A percentile compares a stretch with the other conserved stretches of the same genome.
These are phyloP conservation scores for Xerocomus potaroensis DNA, from an alignment of 768 basidiomycete species.

Conservation along the genomic window DNA sequence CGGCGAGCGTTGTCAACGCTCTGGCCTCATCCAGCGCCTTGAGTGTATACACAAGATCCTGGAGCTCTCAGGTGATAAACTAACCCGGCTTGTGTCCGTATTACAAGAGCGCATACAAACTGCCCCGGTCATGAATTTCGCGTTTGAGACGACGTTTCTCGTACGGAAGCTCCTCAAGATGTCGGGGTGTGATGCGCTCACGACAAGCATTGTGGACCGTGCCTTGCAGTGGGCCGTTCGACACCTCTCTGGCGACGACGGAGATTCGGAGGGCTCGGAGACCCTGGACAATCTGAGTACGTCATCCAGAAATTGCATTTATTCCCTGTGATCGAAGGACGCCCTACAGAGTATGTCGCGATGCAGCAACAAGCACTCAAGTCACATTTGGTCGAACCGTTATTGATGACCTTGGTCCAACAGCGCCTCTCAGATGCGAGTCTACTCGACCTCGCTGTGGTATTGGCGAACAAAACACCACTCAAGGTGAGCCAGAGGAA, in stretches of 20 bases:
- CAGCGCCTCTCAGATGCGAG: constrained; percentile 44
- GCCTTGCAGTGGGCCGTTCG: constrained; percentile 53
- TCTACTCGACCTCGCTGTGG: constrained; percentile 42
- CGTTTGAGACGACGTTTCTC: constrained; percentile 31
- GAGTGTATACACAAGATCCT: constrained; percentile 31
- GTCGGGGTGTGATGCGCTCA: constrained; percentile 22
- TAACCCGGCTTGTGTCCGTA: constrained; percentile 12
- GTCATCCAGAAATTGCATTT: constrained; percentile 9
- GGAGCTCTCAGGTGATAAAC: constrained; percentile 20
- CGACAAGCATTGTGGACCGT: constrained; percentile 38
- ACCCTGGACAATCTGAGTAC: constrained; percentile 38
- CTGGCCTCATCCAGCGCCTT: background rate
- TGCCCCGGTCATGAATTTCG: constrained; percentile 24
- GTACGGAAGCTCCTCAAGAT: constrained; percentile 26
- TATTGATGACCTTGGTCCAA: constrained; percentile 61
- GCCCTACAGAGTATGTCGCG: constrained; percentile 17
- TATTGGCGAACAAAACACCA: constrained; percentile 36
- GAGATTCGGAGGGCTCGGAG: constrained; percentile 18
- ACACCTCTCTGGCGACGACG: constrained; percentile 35
- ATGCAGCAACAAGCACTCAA: constrained; percentile 31
- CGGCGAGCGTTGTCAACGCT: background rate
- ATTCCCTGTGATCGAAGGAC: background rate
- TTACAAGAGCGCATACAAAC: constrained; percentile 28
- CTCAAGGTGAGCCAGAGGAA: constrained; percentile 55
- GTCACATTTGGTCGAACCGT: constrained; percentile 63